These are phyloP conservation scores for Fusarium euwallaceae DNA, from an alignment of 2,329 filamentous ascomycete species.

Conservation along the genomic window DNA sequence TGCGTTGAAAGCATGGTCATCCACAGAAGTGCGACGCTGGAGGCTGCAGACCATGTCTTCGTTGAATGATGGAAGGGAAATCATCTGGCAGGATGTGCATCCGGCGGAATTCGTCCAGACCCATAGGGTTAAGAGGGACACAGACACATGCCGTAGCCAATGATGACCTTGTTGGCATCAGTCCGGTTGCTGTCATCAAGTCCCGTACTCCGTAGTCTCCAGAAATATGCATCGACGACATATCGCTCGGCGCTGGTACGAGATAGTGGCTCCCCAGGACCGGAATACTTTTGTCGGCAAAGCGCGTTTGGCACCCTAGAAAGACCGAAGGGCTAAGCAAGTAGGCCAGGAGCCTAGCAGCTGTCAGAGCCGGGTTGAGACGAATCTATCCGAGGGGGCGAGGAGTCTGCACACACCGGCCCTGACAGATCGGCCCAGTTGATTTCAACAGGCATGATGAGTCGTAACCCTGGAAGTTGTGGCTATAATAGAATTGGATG, in stretches of 20 bases:
- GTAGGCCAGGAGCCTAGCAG: constrained; percentile 2
- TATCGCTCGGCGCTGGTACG: constrained; percentile 33
- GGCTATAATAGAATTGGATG: constrained; percentile 41
- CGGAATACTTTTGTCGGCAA: constrained; percentile 39
- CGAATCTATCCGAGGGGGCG: constrained; percentile 23
- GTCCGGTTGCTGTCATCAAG: constrained; percentile 2
- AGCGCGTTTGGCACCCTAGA: constrained; percentile 19
- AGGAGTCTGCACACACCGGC: constrained; percentile 30
- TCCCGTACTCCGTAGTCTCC: constrained; percentile 5
- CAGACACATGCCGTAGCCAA: constrained; percentile 1
- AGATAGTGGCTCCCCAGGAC: constrained; percentile 25
- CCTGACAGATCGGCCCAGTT: constrained; percentile 34
- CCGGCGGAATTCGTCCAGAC: constrained; percentile 1
- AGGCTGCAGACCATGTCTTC: constrained; percentile 15
- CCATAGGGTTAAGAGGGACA: constrained; percentile 7
- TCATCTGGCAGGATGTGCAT: background rate
- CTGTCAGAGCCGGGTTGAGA: constrained; percentile 25
- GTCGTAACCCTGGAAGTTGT: constrained; percentile 34
- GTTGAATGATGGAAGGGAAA: background rate
- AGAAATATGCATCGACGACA: constrained; percentile 32
- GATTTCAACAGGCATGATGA: constrained; percentile 43
- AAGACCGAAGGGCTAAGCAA: constrained; percentile 1
- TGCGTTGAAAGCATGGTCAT: background rate
- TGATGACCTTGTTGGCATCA: constrained; percentile 3
- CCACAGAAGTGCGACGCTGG: constrained; percentile 12